phyloP scores from a whole-genome alignment of 2,329 filamentous ascomycete genomes.

The Aschersonia sp. region DNA sequence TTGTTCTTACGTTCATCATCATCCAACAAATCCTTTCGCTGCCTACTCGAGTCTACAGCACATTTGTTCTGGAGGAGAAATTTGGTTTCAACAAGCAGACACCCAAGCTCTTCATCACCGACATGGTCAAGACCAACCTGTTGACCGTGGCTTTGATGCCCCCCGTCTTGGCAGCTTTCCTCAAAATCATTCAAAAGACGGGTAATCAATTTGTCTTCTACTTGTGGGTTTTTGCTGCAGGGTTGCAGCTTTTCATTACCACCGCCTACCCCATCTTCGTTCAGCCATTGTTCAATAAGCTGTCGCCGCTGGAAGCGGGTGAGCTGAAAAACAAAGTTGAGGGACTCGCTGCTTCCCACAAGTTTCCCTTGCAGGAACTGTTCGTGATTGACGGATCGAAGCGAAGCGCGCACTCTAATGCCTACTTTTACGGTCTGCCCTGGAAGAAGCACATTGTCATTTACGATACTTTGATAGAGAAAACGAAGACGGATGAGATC shows the following conservation, averaged over 20 bases:
- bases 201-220: conserved; percentile 96
- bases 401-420: conserved; percentile 75
- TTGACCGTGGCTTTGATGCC: conserved; percentile 68
- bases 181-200: conserved; percentile 88
- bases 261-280: conserved; percentile 94
- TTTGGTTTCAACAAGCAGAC: conserved; percentile 99
- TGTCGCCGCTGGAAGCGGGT: conserved; percentile 80
- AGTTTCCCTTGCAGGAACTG: conserved; percentile 85
- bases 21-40: conserved; percentile 68
- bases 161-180: conserved; percentile 81
- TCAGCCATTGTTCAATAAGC: conserved; percentile 93
- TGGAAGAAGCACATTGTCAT: conserved; percentile 99
- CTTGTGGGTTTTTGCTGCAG: conserved; percentile 84
- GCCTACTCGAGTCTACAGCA: conserved; percentile 78
- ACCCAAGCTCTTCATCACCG: conserved; percentile 69
- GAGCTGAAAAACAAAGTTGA: conserved; percentile 82
- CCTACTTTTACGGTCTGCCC: conserved; percentile 91
- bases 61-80: conserved; percentile 89
- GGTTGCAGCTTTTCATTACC: conserved; percentile 84
- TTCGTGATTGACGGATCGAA: conserved; percentile 92
- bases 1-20: conserved; percentile 76
- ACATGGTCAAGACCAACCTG: conserved; percentile 82
- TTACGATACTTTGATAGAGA: conserved; percentile 94
- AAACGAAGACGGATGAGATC: conserved; percentile 83
- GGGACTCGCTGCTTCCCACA: conserved; percentile 63